phyloP scores from a whole-genome alignment of 2,329 filamentous ascomycete genomes.

The Diaporthe vaccinii region DNA sequence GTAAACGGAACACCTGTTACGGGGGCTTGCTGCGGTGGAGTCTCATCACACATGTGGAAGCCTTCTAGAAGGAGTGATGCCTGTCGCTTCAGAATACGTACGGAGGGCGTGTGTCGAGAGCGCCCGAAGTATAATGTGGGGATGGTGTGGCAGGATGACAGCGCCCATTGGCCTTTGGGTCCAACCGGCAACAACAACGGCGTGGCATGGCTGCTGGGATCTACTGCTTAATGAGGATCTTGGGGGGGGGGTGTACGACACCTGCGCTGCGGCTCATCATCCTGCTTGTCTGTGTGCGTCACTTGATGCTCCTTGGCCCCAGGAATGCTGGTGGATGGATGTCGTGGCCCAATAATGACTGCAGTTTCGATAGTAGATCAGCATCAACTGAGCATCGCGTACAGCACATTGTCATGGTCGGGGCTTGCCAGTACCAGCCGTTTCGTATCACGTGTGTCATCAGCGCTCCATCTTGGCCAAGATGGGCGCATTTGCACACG shows the following conservation, averaged over 20 bases:
- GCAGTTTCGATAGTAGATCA: conserved; percentile 35
- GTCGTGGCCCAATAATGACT: conserved; percentile 40
- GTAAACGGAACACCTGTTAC: conserved; percentile 30
- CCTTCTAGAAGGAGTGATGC: conserved; percentile 40
- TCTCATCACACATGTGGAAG: conserved; percentile 36
- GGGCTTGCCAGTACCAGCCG: conserved; percentile 16
- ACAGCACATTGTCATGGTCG: conserved; percentile 13
- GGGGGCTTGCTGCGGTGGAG: conserved; percentile 39
- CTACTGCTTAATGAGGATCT: conserved; percentile 18
- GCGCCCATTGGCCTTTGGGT: conserved; percentile 10
- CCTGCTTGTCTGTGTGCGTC: conserved; percentile 22
- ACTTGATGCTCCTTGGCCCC: conserved; percentile 33
- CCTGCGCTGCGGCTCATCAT: conserved; percentile 20
- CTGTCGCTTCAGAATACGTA: conserved; percentile 25
- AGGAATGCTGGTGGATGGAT: conserved; percentile 23
- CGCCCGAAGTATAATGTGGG: conserved; percentile 26
- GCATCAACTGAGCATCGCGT: conserved; percentile 30
- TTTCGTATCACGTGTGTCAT: conserved; percentile 36
- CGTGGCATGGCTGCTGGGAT: conserved; percentile 26
- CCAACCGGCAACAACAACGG: conserved; percentile 6
- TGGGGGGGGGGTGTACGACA: conserved; percentile 14
- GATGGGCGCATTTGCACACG: conserved; percentile 18
- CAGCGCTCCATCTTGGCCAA: conserved; percentile 30
- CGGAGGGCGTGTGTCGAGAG: conserved; percentile 36
- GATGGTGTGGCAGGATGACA: conserved; percentile 19